These are phyloP conservation scores for Penicillium steckii DNA, from an alignment of 495 filamentous ascomycete genomes.

Conservation along the genomic window DNA sequence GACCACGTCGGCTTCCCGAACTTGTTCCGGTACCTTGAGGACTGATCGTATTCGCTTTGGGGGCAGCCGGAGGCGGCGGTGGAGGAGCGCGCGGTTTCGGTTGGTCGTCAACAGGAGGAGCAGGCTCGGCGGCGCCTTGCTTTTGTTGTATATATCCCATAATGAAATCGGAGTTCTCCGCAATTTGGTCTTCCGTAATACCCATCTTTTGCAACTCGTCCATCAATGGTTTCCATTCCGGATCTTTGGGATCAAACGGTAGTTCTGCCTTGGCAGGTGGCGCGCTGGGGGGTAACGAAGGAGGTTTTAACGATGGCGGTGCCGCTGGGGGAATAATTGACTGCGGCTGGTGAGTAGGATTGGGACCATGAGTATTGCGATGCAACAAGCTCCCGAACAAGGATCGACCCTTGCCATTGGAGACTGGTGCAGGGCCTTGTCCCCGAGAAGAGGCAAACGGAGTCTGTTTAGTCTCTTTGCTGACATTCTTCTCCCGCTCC, in stretches of 20 bases:
- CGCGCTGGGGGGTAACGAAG: constrained; percentile 16
- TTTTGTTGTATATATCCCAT: constrained; percentile 84
- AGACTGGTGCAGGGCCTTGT: constrained; percentile 43
- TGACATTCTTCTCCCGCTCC: constrained; percentile 89
- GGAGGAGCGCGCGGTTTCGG: constrained; percentile 53
- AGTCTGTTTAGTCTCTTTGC: constrained; percentile 75
- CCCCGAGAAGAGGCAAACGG: constrained; percentile 66
- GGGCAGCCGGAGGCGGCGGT: constrained; percentile 52
- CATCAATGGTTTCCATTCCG: constrained; percentile 78
- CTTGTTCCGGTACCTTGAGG: constrained; percentile 68
- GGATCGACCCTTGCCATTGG: constrained; percentile 53
- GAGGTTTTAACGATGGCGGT: constrained; percentile 32
- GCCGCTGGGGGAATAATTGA: constrained; percentile 29
- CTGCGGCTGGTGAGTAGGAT: constrained; percentile 18
- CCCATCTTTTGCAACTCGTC: constrained; percentile 82
- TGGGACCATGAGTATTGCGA: constrained; percentile 60
- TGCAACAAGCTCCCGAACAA: constrained; percentile 71
- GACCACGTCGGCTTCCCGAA: constrained; percentile 61
- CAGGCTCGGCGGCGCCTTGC: constrained; percentile 52
- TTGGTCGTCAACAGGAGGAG: constrained; percentile 35
- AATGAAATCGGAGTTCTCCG: constrained; percentile 92
- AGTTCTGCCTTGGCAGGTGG: constrained; percentile 49
- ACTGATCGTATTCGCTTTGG: constrained; percentile 51
- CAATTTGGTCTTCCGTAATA: constrained; percentile 88
- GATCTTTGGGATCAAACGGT: constrained; percentile 78